These are phyloP conservation scores for Capsicum chinense DNA, from an alignment of 257 asterid species.

Conservation along the genomic window DNA sequence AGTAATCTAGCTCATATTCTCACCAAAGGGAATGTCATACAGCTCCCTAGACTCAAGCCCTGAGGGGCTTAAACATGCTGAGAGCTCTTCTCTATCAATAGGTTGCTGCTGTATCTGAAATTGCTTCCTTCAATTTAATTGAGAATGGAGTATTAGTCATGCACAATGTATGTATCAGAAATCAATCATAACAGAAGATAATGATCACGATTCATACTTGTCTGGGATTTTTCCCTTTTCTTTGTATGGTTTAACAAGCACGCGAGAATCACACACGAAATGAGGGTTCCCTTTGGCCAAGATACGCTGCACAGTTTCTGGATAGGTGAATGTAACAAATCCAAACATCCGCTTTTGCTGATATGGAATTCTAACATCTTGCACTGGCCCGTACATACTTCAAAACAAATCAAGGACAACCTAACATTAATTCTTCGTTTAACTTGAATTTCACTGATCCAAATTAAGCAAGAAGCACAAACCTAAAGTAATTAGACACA, in stretches of 20 bases:
- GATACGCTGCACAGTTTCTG: slow-evolving; percentile 63
- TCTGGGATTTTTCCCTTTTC: slow-evolving; percentile 79
- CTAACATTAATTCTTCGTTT: background rate
- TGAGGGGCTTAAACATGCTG: slow-evolving; percentile 71
- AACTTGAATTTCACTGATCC: background rate
- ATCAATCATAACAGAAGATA: background rate
- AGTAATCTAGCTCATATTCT: slow-evolving; percentile 15
- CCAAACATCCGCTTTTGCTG: slow-evolving; percentile 92
- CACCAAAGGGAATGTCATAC: slow-evolving; percentile 76
- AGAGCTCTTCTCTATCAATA: slow-evolving; percentile 67
- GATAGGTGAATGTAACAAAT: slow-evolving; percentile 71
- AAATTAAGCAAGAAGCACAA: slow-evolving; percentile 24
- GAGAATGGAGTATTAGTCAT: slow-evolving; percentile 22
- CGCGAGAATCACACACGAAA: slow-evolving; percentile 59
- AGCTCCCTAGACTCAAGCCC: slow-evolving; percentile 72
- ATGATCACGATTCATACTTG: slow-evolving; percentile 43
- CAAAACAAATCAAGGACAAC: slow-evolving; percentile 31
- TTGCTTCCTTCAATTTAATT: slow-evolving; percentile 58
- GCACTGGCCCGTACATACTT: slow-evolving; percentile 75
- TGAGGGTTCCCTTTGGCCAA: slow-evolving; percentile 78
- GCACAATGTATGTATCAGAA: background rate
- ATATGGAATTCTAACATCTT: slow-evolving; percentile 71
- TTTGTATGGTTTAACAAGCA: slow-evolving; percentile 71
- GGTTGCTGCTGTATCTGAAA: slow-evolving; percentile 54
- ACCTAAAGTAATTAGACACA: slow-evolving; percentile 87